Percentiles rank a stretch among this genome's conserved stretches.
Evolutionary conservation across 2,329 filamentous ascomycete species (phyloP).

Genomic region (Diaporthe vexans): DNA sequence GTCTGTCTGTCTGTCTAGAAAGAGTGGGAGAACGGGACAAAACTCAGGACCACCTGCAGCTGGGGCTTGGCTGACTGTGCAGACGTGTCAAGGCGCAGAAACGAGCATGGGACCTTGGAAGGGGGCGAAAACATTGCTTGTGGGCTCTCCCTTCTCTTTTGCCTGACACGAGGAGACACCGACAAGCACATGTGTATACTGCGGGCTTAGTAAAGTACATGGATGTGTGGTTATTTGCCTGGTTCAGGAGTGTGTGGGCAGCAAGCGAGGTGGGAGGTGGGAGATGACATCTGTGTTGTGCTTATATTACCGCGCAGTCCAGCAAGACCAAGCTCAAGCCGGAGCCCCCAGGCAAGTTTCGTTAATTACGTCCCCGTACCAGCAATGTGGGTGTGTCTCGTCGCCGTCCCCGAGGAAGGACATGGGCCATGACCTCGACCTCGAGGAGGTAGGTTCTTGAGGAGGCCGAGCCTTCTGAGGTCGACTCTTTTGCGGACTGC

Average conservation of each 20-base stretch:
- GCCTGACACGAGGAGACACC: constrained; percentile 2
- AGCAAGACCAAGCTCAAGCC: constrained; percentile 10
- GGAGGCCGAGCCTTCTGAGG: neutral
- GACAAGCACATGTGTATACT: neutral
- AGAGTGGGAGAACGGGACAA: neutral
- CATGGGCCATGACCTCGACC: neutral
- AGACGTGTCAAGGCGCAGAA: no score
- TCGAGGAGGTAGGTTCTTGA: neutral
- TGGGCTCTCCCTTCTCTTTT: neutral
- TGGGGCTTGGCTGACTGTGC: neutral
- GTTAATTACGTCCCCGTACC: constrained; percentile 30
- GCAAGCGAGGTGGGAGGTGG: constrained; percentile 28
- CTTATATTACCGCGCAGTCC: constrained; percentile 22
- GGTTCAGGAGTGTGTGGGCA: constrained; percentile 12
- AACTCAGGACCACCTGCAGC: no score
- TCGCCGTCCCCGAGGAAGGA: constrained; percentile 16
- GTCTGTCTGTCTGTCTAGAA: neutral
- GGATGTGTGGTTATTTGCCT: neutral
- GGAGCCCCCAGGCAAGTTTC: constrained; percentile 20
- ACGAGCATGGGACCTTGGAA: neutral
- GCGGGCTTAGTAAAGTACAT: neutral
- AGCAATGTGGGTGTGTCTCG: constrained; percentile 17
- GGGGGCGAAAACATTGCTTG: neutral
- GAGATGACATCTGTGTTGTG: constrained; percentile 30
- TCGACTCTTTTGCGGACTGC: neutral